Conservation (phyloP, 306 rosid genomes). For the Biancaea sappan region DNA sequence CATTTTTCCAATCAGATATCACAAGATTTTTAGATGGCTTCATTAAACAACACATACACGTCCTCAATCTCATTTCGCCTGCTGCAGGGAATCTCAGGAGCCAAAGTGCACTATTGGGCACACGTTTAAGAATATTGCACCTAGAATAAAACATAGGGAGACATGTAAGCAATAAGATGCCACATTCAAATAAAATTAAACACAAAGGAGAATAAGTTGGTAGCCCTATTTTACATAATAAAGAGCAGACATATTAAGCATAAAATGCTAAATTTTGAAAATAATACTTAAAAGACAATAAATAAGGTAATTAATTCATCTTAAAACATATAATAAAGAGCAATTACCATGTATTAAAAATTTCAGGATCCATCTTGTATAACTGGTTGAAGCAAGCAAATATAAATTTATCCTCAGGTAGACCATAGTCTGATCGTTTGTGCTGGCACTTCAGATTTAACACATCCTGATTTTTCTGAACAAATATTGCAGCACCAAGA, state of each 20-base stretch:
- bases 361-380: slow-evolving; percentile 99
- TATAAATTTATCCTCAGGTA: slow-evolving; percentile 15
- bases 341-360: slow-evolving; percentile 83
- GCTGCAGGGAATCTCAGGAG: slow-evolving; percentile 98
- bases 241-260: not conserved
- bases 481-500: slow-evolving; percentile 1
- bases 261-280: not conserved
- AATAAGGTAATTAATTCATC: not conserved
- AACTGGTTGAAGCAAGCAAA: slow-evolving; percentile 93
- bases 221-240: not conserved
- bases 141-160: slow-evolving; percentile 41
- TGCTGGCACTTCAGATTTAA: slow-evolving; percentile 76
- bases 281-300: not conserved
- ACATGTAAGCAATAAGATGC: slow-evolving; percentile 23
- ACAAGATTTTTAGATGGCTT: too few species aligned
- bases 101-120: slow-evolving; percentile 97
- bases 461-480: slow-evolving; percentile 92
- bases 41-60: slow-evolving; percentile 62
- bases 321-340: slow-evolving; percentile 13
- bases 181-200: not conserved
- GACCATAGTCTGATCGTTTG: slow-evolving; percentile 50
- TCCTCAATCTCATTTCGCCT: slow-evolving; percentile 88
- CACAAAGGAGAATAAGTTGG: not conserved
- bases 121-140: slow-evolving; percentile 97
- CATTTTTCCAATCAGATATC: not conserved